Conservation (phyloP, 805 yeast genomes). For the Blastobotrys parvus region DNA sequence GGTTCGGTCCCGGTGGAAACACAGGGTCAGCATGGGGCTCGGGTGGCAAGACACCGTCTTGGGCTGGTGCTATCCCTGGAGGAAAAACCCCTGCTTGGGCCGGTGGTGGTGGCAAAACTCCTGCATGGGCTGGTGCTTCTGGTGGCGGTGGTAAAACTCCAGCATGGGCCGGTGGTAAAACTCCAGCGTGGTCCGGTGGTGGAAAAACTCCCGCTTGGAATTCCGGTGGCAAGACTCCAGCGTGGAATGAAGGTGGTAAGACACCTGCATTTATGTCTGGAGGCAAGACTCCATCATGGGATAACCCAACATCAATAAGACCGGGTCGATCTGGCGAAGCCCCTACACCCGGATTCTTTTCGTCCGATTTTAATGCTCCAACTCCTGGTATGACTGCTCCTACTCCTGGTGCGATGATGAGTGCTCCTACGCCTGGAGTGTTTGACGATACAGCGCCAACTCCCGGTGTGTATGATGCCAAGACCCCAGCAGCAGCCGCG, state of each 20-base stretch:
- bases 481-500: constrained; percentile 28
- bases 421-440: constrained; percentile 36
- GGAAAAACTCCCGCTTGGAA: constrained; percentile 29
- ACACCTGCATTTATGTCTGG: constrained; percentile 33
- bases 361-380: constrained; percentile 30
- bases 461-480: constrained; percentile 30
- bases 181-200: constrained; percentile 24
- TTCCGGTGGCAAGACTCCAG: constrained; percentile 39
- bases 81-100: constrained; percentile 34
- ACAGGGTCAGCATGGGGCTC: too few species aligned
- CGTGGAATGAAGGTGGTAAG: constrained; percentile 35
- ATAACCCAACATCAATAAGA: constrained; percentile 36
- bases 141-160: constrained; percentile 27
- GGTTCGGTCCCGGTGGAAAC: constrained; percentile 26
- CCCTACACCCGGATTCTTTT: constrained; percentile 19
- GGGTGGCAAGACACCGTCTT: constrained; percentile 33
- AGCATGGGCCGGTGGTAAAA: constrained; percentile 20
- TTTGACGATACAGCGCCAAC: constrained; percentile 26
- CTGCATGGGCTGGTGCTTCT: constrained; percentile 38
- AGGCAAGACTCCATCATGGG: constrained; percentile 39
- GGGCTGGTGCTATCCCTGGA: constrained; percentile 26
- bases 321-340: constrained; percentile 22
- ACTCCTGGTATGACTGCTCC: constrained; percentile 32
- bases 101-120: constrained; percentile 29
- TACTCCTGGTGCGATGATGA: constrained; percentile 28